Evolutionary conservation across 2,329 filamentous ascomycete genomes (phyloP).

Genomic region (Nectriaceae sp.): DNA sequence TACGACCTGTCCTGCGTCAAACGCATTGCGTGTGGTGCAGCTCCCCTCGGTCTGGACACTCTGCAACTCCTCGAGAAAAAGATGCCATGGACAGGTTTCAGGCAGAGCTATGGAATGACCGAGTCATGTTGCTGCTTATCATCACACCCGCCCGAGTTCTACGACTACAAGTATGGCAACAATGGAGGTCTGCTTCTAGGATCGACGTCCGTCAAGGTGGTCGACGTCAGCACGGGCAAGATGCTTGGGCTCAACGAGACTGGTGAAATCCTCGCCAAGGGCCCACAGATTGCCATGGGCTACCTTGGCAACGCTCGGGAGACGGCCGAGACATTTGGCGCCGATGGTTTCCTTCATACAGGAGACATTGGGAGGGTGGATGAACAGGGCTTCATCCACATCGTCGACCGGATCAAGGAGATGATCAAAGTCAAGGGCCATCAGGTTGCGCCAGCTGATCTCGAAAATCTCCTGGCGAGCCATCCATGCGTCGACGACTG

Average conservation of each 20-base stretch:
- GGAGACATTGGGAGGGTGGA: constrained; percentile 75
- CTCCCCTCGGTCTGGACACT: constrained; percentile 15
- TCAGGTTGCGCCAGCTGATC: constrained; percentile 75
- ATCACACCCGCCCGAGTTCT: constrained; percentile 68
- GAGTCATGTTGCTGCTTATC: constrained; percentile 79
- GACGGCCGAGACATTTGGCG: constrained; percentile 71
- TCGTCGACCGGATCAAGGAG: constrained; percentile 72
- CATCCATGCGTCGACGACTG: constrained; percentile 69
- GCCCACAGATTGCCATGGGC: constrained; percentile 71
- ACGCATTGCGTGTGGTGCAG: constrained; percentile 16
- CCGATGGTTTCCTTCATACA: constrained; percentile 72
- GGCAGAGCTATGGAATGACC: constrained; percentile 78
- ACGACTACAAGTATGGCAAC: constrained; percentile 39
- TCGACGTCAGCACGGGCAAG: constrained; percentile 59
- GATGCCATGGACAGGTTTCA: constrained; percentile 17
- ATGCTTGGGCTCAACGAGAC: constrained; percentile 62
- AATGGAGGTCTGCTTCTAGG: constrained; percentile 14
- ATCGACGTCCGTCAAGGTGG: constrained; percentile 73
- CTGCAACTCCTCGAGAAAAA: constrained; percentile 8
- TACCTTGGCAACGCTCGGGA: constrained; percentile 81
- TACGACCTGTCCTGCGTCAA: constrained; percentile 16
- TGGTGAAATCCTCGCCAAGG: constrained; percentile 77
- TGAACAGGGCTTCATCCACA: constrained; percentile 55
- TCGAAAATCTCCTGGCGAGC: constrained; percentile 70
- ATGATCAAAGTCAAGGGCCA: constrained; percentile 65